These are phyloP conservation scores for Fusarium nurragi DNA, from an alignment of 2,329 filamentous ascomycete species.

Conservation along the genomic window DNA sequence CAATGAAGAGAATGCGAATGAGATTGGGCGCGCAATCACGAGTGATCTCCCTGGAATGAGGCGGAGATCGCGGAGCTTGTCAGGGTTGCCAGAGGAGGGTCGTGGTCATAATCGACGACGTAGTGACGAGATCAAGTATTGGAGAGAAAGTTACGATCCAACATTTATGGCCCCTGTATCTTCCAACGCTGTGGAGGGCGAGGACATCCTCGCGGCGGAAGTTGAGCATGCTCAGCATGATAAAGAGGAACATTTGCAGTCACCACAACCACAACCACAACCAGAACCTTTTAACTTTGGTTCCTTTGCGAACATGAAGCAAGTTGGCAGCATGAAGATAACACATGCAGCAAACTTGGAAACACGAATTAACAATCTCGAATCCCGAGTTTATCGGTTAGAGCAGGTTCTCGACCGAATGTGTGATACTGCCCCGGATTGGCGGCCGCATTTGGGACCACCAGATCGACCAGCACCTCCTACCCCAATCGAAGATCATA, in stretches of 20 bases:
- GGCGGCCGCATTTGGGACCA: constrained; percentile 47
- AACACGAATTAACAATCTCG: constrained; percentile 61
- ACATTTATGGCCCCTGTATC: constrained; percentile 62
- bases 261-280: constrained; percentile 56
- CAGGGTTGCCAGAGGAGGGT: constrained; percentile 57
- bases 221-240: constrained; percentile 48
- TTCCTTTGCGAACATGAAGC: constrained; percentile 55
- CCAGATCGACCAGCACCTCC: constrained; percentile 42
- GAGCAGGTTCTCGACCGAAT: constrained; percentile 63
- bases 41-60: constrained; percentile 61
- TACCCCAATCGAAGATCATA: constrained; percentile 36
- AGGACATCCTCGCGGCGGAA: constrained; percentile 45
- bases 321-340: constrained; percentile 65
- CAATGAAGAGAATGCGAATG: constrained; percentile 57
- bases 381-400: constrained; percentile 61
- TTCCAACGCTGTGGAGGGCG: constrained; percentile 54
- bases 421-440: constrained; percentile 57
- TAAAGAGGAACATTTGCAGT: constrained; percentile 46
- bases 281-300: constrained; percentile 66
- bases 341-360: constrained; percentile 65
- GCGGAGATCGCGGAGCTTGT: constrained; percentile 68
- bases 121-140: constrained; percentile 71
- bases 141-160: constrained; percentile 68
- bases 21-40: constrained; percentile 71
- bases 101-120: constrained; percentile 57